These are phyloP conservation scores for Apiosordaria backusii DNA, from an alignment of 495 filamentous ascomycete species.

Conservation along the genomic window DNA sequence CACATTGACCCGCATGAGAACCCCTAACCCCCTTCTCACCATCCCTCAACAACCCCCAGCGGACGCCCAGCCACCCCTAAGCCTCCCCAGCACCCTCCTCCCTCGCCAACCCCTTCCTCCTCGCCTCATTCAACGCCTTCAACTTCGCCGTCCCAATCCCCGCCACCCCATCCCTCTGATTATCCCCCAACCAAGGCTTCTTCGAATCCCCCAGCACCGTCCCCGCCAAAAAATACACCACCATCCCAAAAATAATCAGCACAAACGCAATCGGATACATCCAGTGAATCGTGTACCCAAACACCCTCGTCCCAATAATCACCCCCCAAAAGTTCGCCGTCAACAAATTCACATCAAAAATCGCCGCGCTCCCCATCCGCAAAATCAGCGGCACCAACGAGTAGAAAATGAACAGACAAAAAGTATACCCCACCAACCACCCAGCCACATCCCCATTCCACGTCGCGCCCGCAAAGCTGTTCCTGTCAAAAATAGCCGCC, in stretches of 20 bases:
- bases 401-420: conserved; percentile 82
- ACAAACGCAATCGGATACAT: conserved; percentile 96
- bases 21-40: not conserved
- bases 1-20: not conserved
- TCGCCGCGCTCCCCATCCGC: conserved; percentile 83
- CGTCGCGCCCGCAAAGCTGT: conserved; percentile 60
- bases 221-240: conserved; percentile 79
- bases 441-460: conserved; percentile 70
- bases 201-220: conserved; percentile 77
- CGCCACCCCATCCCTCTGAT: conserved; percentile 75
- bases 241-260: conserved; percentile 75
- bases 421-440: conserved; percentile 83
- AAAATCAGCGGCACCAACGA: conserved; percentile 79
- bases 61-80: not conserved
- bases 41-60: not conserved
- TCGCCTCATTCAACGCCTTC: conserved; percentile 60
- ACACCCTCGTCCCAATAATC: conserved; percentile 81
- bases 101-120: conserved; percentile 29
- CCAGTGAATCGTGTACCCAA: conserved; percentile 76
- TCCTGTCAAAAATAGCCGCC: conserved; percentile 83
- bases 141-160: conserved; percentile 86
- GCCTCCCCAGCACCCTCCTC: conserved; percentile 1
- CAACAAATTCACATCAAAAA: conserved; percentile 93
- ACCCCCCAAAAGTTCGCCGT: conserved; percentile 98
- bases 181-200: conserved; percentile 90